Base-by-base conservation (phyloP, 768 basidiomycete genomes). In the Ramaria rubella region DNA sequence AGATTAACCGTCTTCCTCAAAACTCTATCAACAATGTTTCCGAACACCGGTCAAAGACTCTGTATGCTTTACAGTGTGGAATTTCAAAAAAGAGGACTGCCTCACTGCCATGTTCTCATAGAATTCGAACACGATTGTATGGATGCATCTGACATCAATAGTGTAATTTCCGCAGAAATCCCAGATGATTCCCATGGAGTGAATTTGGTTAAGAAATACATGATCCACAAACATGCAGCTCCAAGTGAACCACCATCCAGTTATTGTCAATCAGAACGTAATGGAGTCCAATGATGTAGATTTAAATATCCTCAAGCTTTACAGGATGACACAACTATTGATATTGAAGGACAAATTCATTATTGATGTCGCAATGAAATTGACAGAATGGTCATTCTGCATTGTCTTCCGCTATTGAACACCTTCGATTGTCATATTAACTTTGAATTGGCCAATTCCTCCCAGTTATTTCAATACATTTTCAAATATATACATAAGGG, bases 401-500 rank as follows among this genome's bases (percentile, higher is more conserved):
- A 73, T 36, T 66, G 61, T 34, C 61, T 62, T 2, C 46, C 60
- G n/a, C n/a, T n/a, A n/a, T n/a, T n/a, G 61, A 76, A 1, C 56
- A 71, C 0, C 50, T 73, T 0, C 58, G 59, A 2, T 4, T 74
- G 72, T 36, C 73, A 75, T 55, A 68, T 75, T 38, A 73, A 74
- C 50, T 63, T 73, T 40, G 72, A 73, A 31, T 61, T 67, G 9
- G 68, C 69, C 0, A 64, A 55, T 31, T 62, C 68, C 0, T 62
- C 66, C 1, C 67, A 70, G 14, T 36, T 74, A 0, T 74, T 75
- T 52, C 68, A 70, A 44, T 75, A 75, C 52, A 55, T 72, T 0
- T 74, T 71, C 67, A 75, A 75, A 46, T 75, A 73, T 53, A 67
- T 73, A 15, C 68, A 72, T 49, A 73, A 75, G 67, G 69, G 71